A percentile compares a stretch with the other conserved stretches of the same genome.
Conservation (phyloP, 805 yeast genomes). For the Saccharomycopsis sp. region DNA sequence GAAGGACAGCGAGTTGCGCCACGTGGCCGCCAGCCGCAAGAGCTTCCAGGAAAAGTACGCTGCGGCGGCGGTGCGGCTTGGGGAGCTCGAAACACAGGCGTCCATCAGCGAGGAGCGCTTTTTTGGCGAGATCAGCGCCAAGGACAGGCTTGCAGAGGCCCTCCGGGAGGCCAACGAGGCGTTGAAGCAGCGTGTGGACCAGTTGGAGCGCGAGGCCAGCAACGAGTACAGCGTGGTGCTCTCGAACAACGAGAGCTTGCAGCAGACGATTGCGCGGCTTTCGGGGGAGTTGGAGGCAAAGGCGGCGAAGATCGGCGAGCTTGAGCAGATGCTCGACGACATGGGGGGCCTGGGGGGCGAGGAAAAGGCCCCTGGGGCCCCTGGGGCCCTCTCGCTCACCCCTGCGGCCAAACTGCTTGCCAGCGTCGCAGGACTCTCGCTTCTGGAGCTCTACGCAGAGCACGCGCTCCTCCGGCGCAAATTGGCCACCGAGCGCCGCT, state of each 20-base stretch:
- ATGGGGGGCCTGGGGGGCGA: slow-evolving; percentile 27
- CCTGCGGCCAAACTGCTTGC: slow-evolving; percentile 38
- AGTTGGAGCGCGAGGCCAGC: slow-evolving; percentile 44
- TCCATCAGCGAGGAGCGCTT: slow-evolving; percentile 42
- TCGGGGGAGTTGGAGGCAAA: slow-evolving; percentile 31
- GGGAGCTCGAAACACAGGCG: slow-evolving; percentile 39
- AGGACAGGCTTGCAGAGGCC: slow-evolving; percentile 53
- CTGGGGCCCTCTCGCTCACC: slow-evolving; percentile 22
- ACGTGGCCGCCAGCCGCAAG: slow-evolving; percentile 12
- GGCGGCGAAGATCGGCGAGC: slow-evolving; percentile 34
- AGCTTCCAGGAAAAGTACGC: slow-evolving; percentile 36
- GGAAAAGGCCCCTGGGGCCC: too few species aligned
- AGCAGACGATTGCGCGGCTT: slow-evolving; percentile 29
- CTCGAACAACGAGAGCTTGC: slow-evolving; percentile 28
- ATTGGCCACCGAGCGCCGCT: slow-evolving; percentile 59
- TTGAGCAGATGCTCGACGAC: slow-evolving; percentile 41
- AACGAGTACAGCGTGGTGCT: slow-evolving; percentile 33
- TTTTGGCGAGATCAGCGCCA: slow-evolving; percentile 50
- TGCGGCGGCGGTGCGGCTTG: slow-evolving; percentile 37
- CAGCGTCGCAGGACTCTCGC: slow-evolving; percentile 44
- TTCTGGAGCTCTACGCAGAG: slow-evolving; percentile 62
- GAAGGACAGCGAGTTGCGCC: slow-evolving; percentile 24
- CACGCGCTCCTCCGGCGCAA: slow-evolving; percentile 58
- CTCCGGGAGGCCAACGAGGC: slow-evolving; percentile 49
- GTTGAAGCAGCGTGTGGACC: slow-evolving; percentile 42